Percentiles rank a stretch among this genome's conserved stretches.
These are phyloP conservation scores for Elongisporangium anandrum DNA, from an alignment of 352 stramenopile species.

Conservation along the genomic window DNA sequence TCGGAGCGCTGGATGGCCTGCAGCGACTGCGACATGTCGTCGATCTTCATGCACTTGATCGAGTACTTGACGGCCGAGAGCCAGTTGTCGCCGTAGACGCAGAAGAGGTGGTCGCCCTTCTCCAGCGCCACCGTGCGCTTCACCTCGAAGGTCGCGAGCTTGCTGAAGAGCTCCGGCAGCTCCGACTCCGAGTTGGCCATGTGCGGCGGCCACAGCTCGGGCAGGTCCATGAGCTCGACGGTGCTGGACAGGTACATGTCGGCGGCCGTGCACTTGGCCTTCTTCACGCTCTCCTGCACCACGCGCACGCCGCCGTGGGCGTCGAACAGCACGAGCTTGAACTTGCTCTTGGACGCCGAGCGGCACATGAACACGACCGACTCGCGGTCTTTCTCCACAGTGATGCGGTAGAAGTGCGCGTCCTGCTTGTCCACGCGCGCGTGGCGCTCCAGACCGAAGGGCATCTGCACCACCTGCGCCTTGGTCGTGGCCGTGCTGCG, in stretches of 20 bases:
- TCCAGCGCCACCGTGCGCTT: conserved; percentile 73
- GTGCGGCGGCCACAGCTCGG: conserved; percentile 70
- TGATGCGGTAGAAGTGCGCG: conserved; percentile 83
- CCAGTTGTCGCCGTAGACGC: conserved; percentile 89
- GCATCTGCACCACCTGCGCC: conserved; percentile 52
- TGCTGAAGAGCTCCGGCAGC: conserved; percentile 80
- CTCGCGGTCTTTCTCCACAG: conserved; percentile 64
- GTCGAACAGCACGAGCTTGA: conserved; percentile 88
- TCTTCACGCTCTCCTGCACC: conserved; percentile 82
- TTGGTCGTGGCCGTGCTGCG: conserved; percentile 63
- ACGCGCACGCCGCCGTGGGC: conserved; percentile 68
- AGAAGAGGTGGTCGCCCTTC: conserved; percentile 81
- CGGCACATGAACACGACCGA: conserved; percentile 82
- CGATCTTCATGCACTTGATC: conserved; percentile 82
- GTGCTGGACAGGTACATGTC: conserved; percentile 85
- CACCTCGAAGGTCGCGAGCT: conserved; percentile 80
- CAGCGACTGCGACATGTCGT: conserved; percentile 44
- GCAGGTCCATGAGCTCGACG: conserved; percentile 86
- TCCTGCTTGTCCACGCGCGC: conserved; percentile 86
- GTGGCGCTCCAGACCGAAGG: conserved; percentile 67
- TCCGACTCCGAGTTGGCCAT: conserved; percentile 54
- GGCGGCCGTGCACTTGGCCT: conserved; percentile 72
- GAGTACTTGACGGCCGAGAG: conserved; percentile 86
- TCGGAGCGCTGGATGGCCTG: conserved; percentile 69
- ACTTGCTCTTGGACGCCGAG: conserved; percentile 82